Conservation (phyloP, 2,329 filamentous ascomycete genomes). For the Paraphoma chrysanthemicola region DNA sequence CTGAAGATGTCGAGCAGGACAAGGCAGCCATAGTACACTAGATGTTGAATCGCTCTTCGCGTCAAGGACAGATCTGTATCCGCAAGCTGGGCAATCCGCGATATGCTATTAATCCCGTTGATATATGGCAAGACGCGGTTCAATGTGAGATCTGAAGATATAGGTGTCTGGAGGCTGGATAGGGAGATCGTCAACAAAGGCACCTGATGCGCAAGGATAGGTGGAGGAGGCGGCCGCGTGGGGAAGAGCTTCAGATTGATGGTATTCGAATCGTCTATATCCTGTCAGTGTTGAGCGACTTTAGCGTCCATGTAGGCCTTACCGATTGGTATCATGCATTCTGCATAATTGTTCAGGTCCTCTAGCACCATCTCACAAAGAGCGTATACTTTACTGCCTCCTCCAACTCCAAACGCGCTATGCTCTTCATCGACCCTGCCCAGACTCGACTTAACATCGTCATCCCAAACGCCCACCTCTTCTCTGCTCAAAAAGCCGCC, state of each 20-base stretch:
- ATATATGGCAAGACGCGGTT: slow-evolving; percentile 83
- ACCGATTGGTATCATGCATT: slow-evolving; percentile 98
- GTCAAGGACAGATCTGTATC: slow-evolving; percentile 88
- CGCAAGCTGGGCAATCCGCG: slow-evolving; percentile 82
- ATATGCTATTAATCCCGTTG: slow-evolving; percentile 88
- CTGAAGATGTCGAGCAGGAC: slow-evolving; percentile 94
- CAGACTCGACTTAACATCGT: slow-evolving; percentile 15
- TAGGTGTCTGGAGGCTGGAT: slow-evolving; percentile 51
- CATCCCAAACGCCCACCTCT: slow-evolving; percentile 47
- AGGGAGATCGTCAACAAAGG: slow-evolving; percentile 72
- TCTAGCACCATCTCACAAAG: slow-evolving; percentile 88
- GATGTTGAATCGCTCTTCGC: slow-evolving; percentile 83
- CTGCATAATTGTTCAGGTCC: slow-evolving; percentile 94
- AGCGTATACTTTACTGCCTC: slow-evolving; percentile 64
- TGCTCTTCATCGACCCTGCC: slow-evolving; percentile 6
- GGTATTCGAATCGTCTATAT: slow-evolving; percentile 84
- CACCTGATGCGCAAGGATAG: slow-evolving; percentile 87
- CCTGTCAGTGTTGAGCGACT: background rate
- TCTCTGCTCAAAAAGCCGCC: slow-evolving; percentile 79
- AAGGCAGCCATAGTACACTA: slow-evolving; percentile 92
- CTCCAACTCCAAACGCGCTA: slow-evolving; percentile 36
- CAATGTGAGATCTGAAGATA: slow-evolving; percentile 75
- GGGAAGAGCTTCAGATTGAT: slow-evolving; percentile 97
- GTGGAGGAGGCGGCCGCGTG: slow-evolving; percentile 75
- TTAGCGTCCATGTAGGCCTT: slow-evolving; percentile 39